A percentile compares a stretch with the other conserved stretches of the same genome.
phyloP scores from a whole-genome alignment of 169 alveolate genomes.

The Plasmodium coatneyi region DNA sequence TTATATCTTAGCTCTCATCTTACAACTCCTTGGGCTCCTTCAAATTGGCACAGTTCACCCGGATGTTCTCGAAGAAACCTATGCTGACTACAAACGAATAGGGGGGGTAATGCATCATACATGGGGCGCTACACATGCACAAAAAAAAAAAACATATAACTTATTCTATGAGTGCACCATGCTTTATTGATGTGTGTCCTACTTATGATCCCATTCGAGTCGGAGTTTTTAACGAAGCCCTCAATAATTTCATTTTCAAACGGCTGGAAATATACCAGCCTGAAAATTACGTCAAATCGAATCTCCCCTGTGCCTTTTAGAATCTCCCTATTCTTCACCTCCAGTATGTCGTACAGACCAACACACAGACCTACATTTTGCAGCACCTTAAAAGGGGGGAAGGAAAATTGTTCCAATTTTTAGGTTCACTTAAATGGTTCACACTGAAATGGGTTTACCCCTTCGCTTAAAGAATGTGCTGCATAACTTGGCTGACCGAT shows the following conservation, averaged over 20 bases:
- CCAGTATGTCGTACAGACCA: conserved; percentile 55
- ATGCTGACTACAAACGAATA: conserved; percentile 19
- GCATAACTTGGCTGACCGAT: background rate
- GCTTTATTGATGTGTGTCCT: background rate
- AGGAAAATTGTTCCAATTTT: background rate
- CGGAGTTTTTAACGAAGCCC: conserved; percentile 57
- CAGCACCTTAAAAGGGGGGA: conserved; percentile 13
- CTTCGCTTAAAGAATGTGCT: background rate
- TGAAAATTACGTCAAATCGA: conserved; percentile 44
- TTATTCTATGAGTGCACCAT: background rate
- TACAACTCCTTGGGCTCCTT: conserved; percentile 66
- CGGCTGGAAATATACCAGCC: conserved; percentile 49
- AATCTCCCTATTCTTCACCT: conserved; percentile 52
- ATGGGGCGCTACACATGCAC: background rate
- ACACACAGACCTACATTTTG: conserved; percentile 68
- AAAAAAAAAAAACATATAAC: background rate
- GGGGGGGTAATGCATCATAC: background rate
- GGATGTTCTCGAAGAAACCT: conserved; percentile 57
- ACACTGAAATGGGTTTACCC: background rate
- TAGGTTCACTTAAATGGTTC: background rate
- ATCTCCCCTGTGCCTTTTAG: conserved; percentile 43
- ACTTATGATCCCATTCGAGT: conserved; percentile 63
- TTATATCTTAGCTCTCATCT: background rate
- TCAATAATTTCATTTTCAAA: conserved; percentile 70
- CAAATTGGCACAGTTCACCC: conserved; percentile 55